Conservation (phyloP, 495 filamentous ascomycete genomes). For the Eremomyces bilateralis region DNA sequence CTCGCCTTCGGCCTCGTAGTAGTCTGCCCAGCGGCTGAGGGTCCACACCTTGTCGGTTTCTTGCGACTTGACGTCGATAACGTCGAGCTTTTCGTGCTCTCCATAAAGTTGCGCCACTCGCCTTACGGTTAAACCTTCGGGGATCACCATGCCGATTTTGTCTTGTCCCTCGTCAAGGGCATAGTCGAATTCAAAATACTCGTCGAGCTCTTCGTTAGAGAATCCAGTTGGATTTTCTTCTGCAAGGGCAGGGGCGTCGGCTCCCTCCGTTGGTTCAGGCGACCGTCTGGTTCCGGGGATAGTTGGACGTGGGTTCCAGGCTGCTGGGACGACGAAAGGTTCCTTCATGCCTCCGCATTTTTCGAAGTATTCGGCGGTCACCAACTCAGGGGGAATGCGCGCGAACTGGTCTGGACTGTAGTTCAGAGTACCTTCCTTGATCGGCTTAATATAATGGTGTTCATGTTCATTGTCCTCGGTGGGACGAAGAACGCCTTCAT, state of each 20-base stretch:
- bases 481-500: constrained; percentile 44
- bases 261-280: neutral
- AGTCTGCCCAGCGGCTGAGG: constrained; percentile 51
- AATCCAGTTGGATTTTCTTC: no score
- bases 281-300: constrained; percentile 3
- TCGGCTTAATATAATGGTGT: constrained; percentile 51
- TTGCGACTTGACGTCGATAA: constrained; percentile 60
- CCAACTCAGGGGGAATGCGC: constrained; percentile 43
- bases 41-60: constrained; percentile 45
- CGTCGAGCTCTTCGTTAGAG: neutral
- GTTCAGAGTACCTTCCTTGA: constrained; percentile 42
- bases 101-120: constrained; percentile 46
- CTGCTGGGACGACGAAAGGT: constrained; percentile 48
- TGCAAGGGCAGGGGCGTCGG: neutral
- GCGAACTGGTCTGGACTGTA: constrained; percentile 44
- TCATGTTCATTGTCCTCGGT: constrained; percentile 45
- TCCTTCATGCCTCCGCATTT: constrained; percentile 44
- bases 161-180: constrained; percentile 41
- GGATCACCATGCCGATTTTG: constrained; percentile 53
- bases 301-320: constrained; percentile 33
- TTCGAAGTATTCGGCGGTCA: constrained; percentile 46
- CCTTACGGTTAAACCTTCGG: constrained; percentile 41
- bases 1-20: constrained; percentile 41
- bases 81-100: constrained; percentile 40
- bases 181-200: constrained; percentile 16